These are phyloP conservation scores for Syzygium malaccense DNA, from an alignment of 441 rosid genomes.

Conservation along the genomic window DNA sequence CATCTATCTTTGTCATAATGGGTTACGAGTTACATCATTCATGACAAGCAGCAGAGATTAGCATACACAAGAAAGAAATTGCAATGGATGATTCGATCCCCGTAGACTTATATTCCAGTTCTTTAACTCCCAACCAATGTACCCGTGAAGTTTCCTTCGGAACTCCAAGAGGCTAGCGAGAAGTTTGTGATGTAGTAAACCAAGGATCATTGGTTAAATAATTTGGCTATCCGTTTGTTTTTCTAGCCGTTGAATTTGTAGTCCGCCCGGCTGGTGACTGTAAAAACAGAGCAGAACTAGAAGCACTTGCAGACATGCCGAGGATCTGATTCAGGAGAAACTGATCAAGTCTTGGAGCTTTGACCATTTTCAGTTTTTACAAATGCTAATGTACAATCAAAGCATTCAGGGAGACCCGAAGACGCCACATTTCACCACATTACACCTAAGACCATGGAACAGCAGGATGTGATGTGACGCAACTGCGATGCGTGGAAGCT, in stretches of 20 bases:
- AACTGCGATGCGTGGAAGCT: background rate
- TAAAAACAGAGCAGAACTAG: background rate
- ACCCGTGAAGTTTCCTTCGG: background rate
- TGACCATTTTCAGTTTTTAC: background rate
- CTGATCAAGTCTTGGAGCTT: background rate
- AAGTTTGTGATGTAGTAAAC: background rate
- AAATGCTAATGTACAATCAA: background rate
- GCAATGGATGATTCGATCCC: background rate
- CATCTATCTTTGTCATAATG: background rate
- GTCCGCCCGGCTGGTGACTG: background rate
- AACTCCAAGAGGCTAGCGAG: background rate
- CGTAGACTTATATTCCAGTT: background rate
- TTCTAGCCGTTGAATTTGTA: background rate
- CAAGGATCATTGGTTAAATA: background rate
- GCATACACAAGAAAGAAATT: background rate
- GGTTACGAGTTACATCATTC: background rate
- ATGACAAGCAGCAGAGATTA: background rate
- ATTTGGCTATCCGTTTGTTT: background rate
- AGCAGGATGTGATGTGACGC: background rate
- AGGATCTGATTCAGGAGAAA: background rate
- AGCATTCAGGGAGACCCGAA: background rate
- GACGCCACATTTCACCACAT: background rate
- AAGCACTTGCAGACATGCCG: background rate
- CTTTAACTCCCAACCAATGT: background rate
- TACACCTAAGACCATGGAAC: background rate